Evolutionary conservation across 139 green algal genomes (phyloP), one percentile per base, ranked within the genome.

Genomic region (Chlamydomonas schloesseri): DNA sequence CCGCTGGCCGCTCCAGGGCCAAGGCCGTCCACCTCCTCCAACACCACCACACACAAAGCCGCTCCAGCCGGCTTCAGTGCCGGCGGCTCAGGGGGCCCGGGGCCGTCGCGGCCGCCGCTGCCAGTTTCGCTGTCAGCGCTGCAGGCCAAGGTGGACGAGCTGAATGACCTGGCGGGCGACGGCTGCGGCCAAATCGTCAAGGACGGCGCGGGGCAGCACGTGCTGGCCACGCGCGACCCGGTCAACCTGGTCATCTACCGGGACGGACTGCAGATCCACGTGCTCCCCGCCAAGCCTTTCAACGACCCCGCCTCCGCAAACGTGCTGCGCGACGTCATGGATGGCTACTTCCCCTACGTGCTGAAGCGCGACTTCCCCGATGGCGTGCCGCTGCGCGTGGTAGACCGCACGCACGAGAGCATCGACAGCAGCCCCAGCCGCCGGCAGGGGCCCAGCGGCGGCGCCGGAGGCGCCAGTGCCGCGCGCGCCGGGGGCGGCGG

Each of bases 361-460:
- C 89, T 93, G 8, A 91, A 88, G 57, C n/a, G 46, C 0, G 79
- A 89, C 34, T 94, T 92, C 36, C 92, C 92, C 20, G 91, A 95
- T 37, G 92, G 92, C 0, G 85, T 93, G 34, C 89, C 89, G 28
- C 89, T 95, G n/a, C 88, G 90, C 23, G 75, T 93, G 20, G 70
- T 86, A 58, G 87, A 92, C 47, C 72, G 79, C 10, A 83, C 50
- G 17, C 33, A 26, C 34, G 71, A 89, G 20, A 83, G 34, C 58
- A 69, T 83, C 13, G 57, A 76, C 50, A 70, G 9, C 47, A 76
- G 42, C 9, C 67, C 64, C 36, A 28, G 28, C 11, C 14, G 34
- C 29, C 79, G 79, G 8, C n/a, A 28, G 3, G 76, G 42, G 2
- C 73, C 33, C 5, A 70, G 58, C 33, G 73, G 33, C n/a, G 71